Base-by-base conservation (phyloP, 2,329 filamentous ascomycete species). In the Aspergillus sp. region DNA sequence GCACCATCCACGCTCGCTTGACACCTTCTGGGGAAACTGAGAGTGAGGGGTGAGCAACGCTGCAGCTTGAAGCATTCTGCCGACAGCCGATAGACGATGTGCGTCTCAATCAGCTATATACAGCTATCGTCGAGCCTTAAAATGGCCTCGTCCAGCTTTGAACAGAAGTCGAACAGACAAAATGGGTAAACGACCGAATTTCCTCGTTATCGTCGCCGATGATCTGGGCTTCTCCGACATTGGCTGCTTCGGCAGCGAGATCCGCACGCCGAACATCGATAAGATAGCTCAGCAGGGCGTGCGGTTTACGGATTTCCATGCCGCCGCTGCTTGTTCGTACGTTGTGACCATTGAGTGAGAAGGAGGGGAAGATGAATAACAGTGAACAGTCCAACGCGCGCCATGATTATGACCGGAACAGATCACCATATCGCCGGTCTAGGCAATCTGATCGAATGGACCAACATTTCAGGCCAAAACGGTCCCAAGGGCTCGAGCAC, bases 381-480 rank as follows among this genome's bases (percentile, higher is more conserved):
- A 34, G 9, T 41, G 9, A 41, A 22, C 45, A 77, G 74, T 31
- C 87, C 87, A 1, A 87, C 85, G 3, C 79, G 87, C 43, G 85
- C 86, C 19, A 89, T 89, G 87, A 82, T 89, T 66, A 84, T 89
- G 81, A 88, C 85, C 0, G 86, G 86, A 4, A 89, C 86, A 0
- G 86, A 88, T 68, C 82, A 88, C 67, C 85, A 80, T 58, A 79
- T 79, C 60, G 77, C 77, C 11, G 77, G 87, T 1, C 77, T 89
- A 2, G 86, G 85, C 2, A 86, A 87, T 61, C 72, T 88, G 59
- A 81, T 84, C 64, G 84, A 87, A 74, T 87, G 84, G 82, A 84
- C 82, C 47, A 84, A 85, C 66, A 80, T 83, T 64, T 81, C 78
- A 23, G 82, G 81, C 9, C 83, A 84, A 64, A 84, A 84, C 67